These are phyloP conservation scores for Leishmania turanica DNA, from an alignment of 208 protist species.

Conservation along the genomic window DNA sequence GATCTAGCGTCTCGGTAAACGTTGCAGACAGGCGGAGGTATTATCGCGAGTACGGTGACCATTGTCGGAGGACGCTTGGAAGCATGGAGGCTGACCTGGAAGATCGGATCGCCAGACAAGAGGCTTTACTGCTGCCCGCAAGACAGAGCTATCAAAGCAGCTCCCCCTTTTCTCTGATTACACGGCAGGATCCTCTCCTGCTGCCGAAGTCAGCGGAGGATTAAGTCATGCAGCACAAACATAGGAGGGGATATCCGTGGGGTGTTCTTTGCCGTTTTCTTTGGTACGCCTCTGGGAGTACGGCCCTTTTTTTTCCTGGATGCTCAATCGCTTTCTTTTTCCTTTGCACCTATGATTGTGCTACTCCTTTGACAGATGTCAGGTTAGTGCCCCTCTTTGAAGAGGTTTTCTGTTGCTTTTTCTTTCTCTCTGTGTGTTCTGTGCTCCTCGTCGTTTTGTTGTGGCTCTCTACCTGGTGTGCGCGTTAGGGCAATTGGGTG, in stretches of 20 bases:
- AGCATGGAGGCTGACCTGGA: constrained; percentile 3
- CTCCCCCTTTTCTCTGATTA: neutral
- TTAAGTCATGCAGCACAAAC: neutral
- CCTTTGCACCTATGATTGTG: neutral
- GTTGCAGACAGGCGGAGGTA: neutral
- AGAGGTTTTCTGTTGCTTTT: neutral
- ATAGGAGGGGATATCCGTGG: neutral
- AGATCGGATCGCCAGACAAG: constrained; percentile 4
- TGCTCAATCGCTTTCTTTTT: neutral
- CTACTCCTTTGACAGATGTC: neutral
- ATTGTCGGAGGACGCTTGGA: neutral
- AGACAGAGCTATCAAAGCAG: neutral
- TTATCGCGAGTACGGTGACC: neutral
- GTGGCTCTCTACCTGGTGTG: neutral
- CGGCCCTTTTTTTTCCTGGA: neutral
- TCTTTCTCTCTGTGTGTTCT: too few relatives aligned
- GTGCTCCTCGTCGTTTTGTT: neutral
- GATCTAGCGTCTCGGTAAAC: constrained; percentile 1
- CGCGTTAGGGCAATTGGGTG: neutral
- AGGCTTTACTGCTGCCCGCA: neutral
- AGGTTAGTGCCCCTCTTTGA: neutral
- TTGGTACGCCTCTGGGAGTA: neutral
- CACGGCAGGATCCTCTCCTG: neutral
- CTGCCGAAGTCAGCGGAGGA: neutral
- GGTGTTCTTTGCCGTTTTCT: neutral